A percentile compares a stretch with the other conserved stretches of the same genome.
Conservation (phyloP, 2,329 filamentous ascomycete genomes). For the Akanthomyces lecanii region DNA sequence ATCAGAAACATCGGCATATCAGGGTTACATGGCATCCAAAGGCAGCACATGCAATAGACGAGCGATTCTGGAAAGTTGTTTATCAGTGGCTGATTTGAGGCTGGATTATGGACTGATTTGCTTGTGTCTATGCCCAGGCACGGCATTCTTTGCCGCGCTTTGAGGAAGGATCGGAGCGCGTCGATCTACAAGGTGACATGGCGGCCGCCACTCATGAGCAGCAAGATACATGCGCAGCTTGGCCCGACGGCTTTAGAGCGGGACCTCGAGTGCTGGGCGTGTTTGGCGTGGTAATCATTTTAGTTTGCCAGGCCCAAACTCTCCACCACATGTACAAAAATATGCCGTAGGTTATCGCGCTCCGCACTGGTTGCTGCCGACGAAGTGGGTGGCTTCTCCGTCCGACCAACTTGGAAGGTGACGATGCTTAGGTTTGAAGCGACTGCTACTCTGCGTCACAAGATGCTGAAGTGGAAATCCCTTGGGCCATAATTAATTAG, state of each 20-base stretch:
- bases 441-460: background rate
- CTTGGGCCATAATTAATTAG: background rate
- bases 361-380: background rate
- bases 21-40: background rate
- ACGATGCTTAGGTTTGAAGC: background rate
- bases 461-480: background rate
- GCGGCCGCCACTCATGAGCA: background rate
- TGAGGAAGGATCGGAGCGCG: background rate
- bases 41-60: background rate
- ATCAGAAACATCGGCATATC: background rate
- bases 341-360: background rate
- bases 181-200: background rate
- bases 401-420: background rate
- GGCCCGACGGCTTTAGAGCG: slow-evolving; percentile 5
- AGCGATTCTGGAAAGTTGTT: background rate
- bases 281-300: background rate
- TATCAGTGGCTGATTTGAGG: background rate
- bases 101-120: too few relatives aligned
- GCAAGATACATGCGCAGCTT: background rate
- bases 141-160: too few relatives aligned
- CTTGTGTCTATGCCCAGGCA: too few relatives aligned
- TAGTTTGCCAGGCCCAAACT: background rate
- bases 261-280: background rate
- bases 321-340: background rate
- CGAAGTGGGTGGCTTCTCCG: background rate